phyloP scores from a whole-genome alignment of 2,329 filamentous ascomycete species.

The Metarhizium anisopliae region DNA sequence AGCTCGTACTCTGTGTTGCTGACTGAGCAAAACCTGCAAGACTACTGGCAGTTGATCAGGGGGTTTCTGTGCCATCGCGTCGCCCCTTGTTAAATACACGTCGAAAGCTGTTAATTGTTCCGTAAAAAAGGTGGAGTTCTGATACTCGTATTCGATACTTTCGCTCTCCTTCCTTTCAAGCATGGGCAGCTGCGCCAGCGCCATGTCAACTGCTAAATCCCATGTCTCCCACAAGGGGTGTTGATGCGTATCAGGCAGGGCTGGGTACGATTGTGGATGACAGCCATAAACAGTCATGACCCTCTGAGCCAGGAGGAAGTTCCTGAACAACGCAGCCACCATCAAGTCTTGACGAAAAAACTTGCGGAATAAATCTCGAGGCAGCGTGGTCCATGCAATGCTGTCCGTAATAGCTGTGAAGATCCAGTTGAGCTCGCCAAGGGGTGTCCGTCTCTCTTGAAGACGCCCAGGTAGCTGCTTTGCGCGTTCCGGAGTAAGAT shows the following conservation, averaged over 20 bases:
- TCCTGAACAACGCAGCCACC: slow-evolving; percentile 96
- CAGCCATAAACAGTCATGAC: slow-evolving; percentile 97
- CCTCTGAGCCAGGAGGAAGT: slow-evolving; percentile 87
- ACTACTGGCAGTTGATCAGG: slow-evolving; percentile 96
- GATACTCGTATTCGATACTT: slow-evolving; percentile 77
- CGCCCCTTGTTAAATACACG: slow-evolving; percentile 77
- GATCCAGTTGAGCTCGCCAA: slow-evolving; percentile 98
- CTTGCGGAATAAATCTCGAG: slow-evolving; percentile 86
- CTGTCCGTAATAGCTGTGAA: slow-evolving; percentile 98
- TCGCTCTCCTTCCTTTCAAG: slow-evolving; percentile 70
- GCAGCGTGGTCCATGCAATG: slow-evolving; percentile 94
- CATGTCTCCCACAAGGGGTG: slow-evolving; percentile 95
- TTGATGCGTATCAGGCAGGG: slow-evolving; percentile 88
- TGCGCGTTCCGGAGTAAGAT: slow-evolving; percentile 70
- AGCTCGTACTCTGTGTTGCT: slow-evolving; percentile 85
- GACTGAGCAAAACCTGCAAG: slow-evolving; percentile 87
- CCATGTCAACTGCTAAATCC: slow-evolving; percentile 95
- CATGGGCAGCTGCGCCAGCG: slow-evolving; percentile 78
- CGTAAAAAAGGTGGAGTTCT: slow-evolving; percentile 91
- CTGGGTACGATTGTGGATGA: slow-evolving; percentile 83
- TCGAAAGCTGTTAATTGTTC: slow-evolving; percentile 97
- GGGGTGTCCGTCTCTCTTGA: slow-evolving; percentile 84
- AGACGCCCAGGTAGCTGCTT: slow-evolving; percentile 84
- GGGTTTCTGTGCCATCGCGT: slow-evolving; percentile 72
- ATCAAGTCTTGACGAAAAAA: slow-evolving; percentile 96